These are phyloP conservation scores for Botrytis squamosa DNA, from an alignment of 2,329 filamentous ascomycete genomes.

Conservation along the genomic window DNA sequence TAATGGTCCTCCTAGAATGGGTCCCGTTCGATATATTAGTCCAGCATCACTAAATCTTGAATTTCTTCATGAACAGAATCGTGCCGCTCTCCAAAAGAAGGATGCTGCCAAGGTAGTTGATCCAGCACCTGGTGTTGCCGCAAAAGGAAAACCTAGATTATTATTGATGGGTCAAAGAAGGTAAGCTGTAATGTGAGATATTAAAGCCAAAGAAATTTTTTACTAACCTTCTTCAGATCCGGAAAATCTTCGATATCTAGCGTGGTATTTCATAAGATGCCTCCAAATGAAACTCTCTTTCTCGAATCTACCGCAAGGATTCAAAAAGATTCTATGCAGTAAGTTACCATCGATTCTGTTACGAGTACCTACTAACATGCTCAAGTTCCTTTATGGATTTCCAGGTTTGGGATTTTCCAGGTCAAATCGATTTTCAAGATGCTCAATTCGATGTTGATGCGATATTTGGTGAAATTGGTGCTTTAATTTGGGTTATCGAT, in stretches of 20 bases:
- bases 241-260: conserved; percentile 98
- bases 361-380: conserved; percentile 20
- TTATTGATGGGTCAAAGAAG: conserved; percentile 94
- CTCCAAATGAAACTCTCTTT: conserved; percentile 92
- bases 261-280: conserved; percentile 98
- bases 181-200: conserved; percentile 48
- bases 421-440: conserved; percentile 90
- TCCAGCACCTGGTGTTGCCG: conserved; percentile 46
- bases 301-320: conserved; percentile 93
- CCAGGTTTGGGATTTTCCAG: conserved; percentile 96
- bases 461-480: conserved; percentile 91
- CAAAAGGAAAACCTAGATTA: conserved; percentile 73
- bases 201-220: neutral
- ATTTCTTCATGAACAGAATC: conserved; percentile 62
- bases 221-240: conserved; percentile 59
- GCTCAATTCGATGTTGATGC: conserved; percentile 86
- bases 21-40: conserved; percentile 47
- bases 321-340: conserved; percentile 95
- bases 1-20: conserved; percentile 39
- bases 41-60: conserved; percentile 62
- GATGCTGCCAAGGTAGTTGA: conserved; percentile 48
- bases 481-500: conserved; percentile 97
- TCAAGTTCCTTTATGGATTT: conserved; percentile 96
- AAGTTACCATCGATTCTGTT: conserved; percentile 42
- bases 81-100: conserved; percentile 50